Percentiles rank a stretch among this genome's conserved stretches.
Conservation (phyloP, 1,284 basidiomycete genomes). For the Pholiota adiposa region DNA sequence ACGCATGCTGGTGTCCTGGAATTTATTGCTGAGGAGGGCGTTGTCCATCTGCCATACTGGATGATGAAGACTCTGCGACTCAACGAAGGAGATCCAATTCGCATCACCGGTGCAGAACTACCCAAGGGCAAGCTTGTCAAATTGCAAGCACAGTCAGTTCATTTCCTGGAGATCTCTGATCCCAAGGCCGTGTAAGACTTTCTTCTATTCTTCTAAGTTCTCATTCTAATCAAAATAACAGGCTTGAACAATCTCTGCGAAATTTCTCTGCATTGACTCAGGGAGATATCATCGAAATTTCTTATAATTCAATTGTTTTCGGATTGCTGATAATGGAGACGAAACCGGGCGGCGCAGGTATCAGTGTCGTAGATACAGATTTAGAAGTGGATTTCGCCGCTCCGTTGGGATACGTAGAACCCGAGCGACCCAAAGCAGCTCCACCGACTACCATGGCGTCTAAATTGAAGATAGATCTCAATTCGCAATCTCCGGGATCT, state of each 20-base stretch:
- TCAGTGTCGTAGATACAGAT: constrained; percentile 94
- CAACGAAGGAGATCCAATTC: constrained; percentile 94
- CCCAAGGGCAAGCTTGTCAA: constrained; percentile 97
- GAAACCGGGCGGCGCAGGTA: constrained; percentile 86
- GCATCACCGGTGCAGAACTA: constrained; percentile 86
- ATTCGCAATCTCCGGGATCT: constrained; percentile 79
- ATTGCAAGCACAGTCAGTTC: constrained; percentile 93
- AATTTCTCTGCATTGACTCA: constrained; percentile 93
- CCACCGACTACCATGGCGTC: constrained; percentile 94
- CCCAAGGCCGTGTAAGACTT: constrained; percentile 91
- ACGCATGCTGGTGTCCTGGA: constrained; percentile 98
- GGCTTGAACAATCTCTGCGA: constrained; percentile 92
- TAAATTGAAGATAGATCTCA: constrained; percentile 94
- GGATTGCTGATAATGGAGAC: constrained; percentile 97
- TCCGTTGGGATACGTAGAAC: constrained; percentile 86
- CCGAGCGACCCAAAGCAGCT: constrained; percentile 80
- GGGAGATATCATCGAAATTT: constrained; percentile 92
- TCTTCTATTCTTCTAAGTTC: neutral
- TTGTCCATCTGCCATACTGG: constrained; percentile 97
- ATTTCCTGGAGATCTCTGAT: constrained; percentile 95
- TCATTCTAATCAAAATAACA: constrained; percentile 34
- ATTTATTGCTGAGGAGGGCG: constrained; percentile 97
- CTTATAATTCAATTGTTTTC: constrained; percentile 92
- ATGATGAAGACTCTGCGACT: constrained; percentile 98
- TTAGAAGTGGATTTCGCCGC: constrained; percentile 89